A percentile compares a stretch with the other conserved stretches of the same genome.
These are phyloP conservation scores for Dothiorella sarmentorum DNA, from an alignment of 2,329 filamentous ascomycete species.

Conservation along the genomic window DNA sequence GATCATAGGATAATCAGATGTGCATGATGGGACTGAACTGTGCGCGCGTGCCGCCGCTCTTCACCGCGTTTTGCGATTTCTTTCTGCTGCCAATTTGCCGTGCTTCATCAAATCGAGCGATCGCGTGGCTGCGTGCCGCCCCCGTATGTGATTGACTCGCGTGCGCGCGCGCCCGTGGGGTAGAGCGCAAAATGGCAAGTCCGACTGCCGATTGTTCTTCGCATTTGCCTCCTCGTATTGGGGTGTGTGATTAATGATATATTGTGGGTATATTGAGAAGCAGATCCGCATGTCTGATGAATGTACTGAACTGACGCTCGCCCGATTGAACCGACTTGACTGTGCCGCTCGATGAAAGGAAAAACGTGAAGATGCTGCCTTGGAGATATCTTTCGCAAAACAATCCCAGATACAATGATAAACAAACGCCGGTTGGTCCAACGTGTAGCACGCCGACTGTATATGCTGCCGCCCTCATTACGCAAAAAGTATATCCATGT, in stretches of 20 bases:
- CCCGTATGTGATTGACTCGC: neutral
- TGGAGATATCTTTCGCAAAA: neutral
- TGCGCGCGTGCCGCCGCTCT: no score
- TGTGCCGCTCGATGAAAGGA: neutral
- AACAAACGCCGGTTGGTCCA: slow-evolving; percentile 5
- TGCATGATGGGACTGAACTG: no score
- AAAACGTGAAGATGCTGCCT: no score
- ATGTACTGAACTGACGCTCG: slow-evolving; percentile 3
- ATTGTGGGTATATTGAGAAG: slow-evolving; percentile 11
- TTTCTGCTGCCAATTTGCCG: no score
- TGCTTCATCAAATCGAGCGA: no score
- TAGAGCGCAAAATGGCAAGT: neutral
- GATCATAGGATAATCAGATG: no score
- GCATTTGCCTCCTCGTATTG: no score
- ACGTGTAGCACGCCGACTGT: neutral
- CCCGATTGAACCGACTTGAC: neutral
- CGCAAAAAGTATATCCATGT: no score
- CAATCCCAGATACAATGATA: slow-evolving; percentile 1
- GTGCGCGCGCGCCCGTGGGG: neutral
- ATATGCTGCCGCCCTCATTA: slow-evolving; percentile 14
- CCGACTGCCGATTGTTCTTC: no score
- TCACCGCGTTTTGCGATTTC: no score
- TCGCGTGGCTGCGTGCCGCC: neutral
- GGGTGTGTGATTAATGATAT: slow-evolving; percentile 2
- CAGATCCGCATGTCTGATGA: neutral